phyloP scores from a whole-genome alignment of 1,284 basidiomycete species.

The Laetiporus sulphureus region DNA sequence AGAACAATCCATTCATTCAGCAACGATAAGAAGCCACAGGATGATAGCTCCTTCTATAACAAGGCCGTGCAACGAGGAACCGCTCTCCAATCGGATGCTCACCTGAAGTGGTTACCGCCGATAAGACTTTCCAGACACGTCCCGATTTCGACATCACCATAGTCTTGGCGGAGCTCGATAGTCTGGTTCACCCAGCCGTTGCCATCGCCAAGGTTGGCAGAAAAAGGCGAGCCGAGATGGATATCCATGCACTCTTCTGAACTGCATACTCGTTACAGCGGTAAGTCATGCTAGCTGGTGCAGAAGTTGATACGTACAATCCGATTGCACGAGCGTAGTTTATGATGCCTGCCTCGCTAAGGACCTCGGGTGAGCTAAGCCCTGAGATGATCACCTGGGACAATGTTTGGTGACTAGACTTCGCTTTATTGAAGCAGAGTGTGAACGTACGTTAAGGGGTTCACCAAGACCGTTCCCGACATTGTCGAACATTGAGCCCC shows the following conservation, averaged over 20 bases:
- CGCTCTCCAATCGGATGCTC: background rate
- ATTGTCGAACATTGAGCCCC: conserved; percentile 49
- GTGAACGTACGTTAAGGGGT: conserved; percentile 52
- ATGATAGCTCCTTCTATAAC: too few relatives aligned
- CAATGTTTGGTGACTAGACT: conserved; percentile 29
- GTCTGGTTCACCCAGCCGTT: conserved; percentile 56
- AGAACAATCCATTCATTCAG: background rate
- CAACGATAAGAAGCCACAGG: background rate
- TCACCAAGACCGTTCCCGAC: conserved; percentile 50
- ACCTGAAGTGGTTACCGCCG: conserved; percentile 67
- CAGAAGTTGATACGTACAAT: conserved; percentile 1
- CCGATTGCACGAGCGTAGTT: conserved; percentile 36
- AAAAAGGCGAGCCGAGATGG: conserved; percentile 55
- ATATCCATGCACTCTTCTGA: conserved; percentile 69
- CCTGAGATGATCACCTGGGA: conserved; percentile 54
- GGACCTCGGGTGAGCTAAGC: conserved; percentile 57
- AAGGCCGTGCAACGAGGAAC: too few relatives aligned
- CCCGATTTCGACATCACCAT: conserved; percentile 46
- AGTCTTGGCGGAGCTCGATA: conserved; percentile 63
- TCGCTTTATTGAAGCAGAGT: background rate
- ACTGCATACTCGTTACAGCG: conserved; percentile 27
- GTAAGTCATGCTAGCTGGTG: background rate
- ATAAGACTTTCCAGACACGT: conserved; percentile 58
- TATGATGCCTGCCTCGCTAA: conserved; percentile 57
- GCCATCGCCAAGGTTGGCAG: conserved; percentile 68